phyloP scores from a whole-genome alignment of 1,284 basidiomycete species.

The Microbotryum lychnidis-dioicae region DNA sequence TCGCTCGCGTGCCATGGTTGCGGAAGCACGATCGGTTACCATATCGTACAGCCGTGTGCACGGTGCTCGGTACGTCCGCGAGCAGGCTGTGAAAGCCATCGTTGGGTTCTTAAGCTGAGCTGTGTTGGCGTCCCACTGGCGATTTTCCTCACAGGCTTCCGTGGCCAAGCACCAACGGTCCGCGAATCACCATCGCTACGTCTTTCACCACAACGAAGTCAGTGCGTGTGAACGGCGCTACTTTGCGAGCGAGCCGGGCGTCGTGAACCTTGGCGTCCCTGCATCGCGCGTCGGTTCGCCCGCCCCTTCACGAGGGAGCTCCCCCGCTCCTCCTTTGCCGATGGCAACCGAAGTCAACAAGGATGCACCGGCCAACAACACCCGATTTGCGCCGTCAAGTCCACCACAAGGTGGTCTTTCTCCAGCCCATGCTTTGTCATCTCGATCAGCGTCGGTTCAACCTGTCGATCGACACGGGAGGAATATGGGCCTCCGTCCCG shows the following conservation, averaged over 20 bases:
- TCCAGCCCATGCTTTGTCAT: too few relatives aligned
- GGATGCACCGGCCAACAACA: too few relatives aligned
- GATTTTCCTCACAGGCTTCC: slow-evolving; percentile 38
- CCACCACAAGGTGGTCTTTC: too few relatives aligned
- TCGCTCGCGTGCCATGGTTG: slow-evolving; percentile 73
- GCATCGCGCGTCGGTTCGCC: slow-evolving; percentile 4
- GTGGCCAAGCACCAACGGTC: slow-evolving; percentile 46
- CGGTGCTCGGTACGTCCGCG: slow-evolving; percentile 52
- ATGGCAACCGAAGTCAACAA: too few relatives aligned
- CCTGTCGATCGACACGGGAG: background rate
- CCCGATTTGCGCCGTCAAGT: too few relatives aligned
- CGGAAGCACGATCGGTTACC: slow-evolving; percentile 58
- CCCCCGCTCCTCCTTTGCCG: background rate
- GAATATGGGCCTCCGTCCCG: slow-evolving; percentile 35
- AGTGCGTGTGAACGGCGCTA: slow-evolving; percentile 61
- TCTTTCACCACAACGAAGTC: slow-evolving; percentile 74
- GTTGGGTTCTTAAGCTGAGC: background rate
- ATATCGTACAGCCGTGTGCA: slow-evolving; percentile 44
- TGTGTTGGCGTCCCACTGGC: slow-evolving; percentile 14
- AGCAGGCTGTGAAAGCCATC: background rate
- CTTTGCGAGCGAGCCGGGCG: slow-evolving; percentile 59
- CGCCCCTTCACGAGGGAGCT: background rate
- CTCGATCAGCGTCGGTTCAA: background rate
- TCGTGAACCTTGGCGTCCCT: slow-evolving; percentile 39
- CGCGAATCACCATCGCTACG: slow-evolving; percentile 73